A percentile compares a stretch with the other conserved stretches of the same genome.
Conservation (phyloP, 352 stramenopile genomes). For the Phytopythium sindhum region DNA sequence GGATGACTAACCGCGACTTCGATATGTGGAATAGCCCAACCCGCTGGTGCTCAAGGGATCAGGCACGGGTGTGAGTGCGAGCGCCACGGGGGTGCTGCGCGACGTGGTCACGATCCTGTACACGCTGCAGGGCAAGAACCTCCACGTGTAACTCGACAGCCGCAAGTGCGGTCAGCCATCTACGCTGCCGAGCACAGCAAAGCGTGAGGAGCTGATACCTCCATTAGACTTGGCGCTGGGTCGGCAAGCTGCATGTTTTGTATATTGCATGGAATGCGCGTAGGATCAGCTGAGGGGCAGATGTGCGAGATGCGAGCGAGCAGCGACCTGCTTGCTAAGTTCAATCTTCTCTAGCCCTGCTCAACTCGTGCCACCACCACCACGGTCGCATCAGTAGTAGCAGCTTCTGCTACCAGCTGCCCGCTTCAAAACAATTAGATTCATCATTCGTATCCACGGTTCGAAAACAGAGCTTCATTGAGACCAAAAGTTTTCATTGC, state of each 20-base stretch:
- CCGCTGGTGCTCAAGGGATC: slow-evolving; percentile 69
- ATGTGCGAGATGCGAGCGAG: background rate
- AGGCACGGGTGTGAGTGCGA: slow-evolving; percentile 54
- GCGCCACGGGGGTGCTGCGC: slow-evolving; percentile 67
- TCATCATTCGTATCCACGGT: no score
- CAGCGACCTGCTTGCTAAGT: background rate
- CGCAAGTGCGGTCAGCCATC: background rate
- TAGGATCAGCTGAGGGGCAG: background rate
- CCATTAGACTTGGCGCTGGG: background rate
- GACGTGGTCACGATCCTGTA: slow-evolving; percentile 76
- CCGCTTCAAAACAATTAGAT: background rate
- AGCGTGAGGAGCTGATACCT: background rate
- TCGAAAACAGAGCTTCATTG: no score
- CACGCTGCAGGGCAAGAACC: slow-evolving; percentile 55
- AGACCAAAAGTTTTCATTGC: no score
- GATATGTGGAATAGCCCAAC: slow-evolving; percentile 21
- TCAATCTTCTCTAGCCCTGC: background rate
- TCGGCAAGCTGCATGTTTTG: background rate
- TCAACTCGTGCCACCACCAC: background rate
- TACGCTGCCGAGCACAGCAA: background rate
- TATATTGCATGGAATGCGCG: background rate
- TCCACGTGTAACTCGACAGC: slow-evolving; percentile 17
- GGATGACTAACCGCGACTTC: background rate
- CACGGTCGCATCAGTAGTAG: slow-evolving; percentile 1
- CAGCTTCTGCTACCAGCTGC: background rate